Evolutionary conservation across 2,329 filamentous ascomycete species (phyloP).

Genomic region (Claviceps sp.): DNA sequence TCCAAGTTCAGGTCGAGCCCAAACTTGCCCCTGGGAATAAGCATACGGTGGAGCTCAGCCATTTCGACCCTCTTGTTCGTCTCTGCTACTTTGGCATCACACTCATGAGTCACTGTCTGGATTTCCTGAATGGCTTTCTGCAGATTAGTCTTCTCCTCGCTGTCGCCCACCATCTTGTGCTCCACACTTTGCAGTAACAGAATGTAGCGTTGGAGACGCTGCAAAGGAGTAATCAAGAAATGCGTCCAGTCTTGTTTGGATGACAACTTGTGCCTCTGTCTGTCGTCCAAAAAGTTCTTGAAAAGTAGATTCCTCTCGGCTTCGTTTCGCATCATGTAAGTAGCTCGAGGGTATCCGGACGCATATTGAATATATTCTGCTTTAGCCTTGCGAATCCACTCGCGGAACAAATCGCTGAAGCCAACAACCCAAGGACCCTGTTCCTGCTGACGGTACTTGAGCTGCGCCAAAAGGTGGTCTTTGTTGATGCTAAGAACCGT

Average conservation of each 20-base stretch:
- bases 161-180: constrained; percentile 70
- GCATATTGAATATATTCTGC: constrained; percentile 86
- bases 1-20: constrained; percentile 82
- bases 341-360: constrained; percentile 70
- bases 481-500: constrained; percentile 83
- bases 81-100: constrained; percentile 83
- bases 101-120: constrained; percentile 76
- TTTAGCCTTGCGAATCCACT: constrained; percentile 95
- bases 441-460: constrained; percentile 94
- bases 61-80: constrained; percentile 84
- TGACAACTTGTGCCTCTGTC: constrained; percentile 63
- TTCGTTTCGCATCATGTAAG: constrained; percentile 73
- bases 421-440: constrained; percentile 90
- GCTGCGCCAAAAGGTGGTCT: constrained; percentile 77
- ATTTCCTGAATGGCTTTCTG: constrained; percentile 82
- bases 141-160: constrained; percentile 79
- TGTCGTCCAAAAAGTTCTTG: constrained; percentile 69
- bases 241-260: constrained; percentile 85
- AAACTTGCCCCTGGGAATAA: constrained; percentile 78
- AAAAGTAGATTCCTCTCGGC: constrained; percentile 76
- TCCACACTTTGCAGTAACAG: constrained; percentile 72
- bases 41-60: constrained; percentile 68
- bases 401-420: constrained; percentile 93
- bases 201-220: constrained; percentile 78
- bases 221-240: constrained; percentile 86